Evolutionary conservation across 805 yeast genomes (phyloP).

Genomic region (Suhomyces vadensis): DNA sequence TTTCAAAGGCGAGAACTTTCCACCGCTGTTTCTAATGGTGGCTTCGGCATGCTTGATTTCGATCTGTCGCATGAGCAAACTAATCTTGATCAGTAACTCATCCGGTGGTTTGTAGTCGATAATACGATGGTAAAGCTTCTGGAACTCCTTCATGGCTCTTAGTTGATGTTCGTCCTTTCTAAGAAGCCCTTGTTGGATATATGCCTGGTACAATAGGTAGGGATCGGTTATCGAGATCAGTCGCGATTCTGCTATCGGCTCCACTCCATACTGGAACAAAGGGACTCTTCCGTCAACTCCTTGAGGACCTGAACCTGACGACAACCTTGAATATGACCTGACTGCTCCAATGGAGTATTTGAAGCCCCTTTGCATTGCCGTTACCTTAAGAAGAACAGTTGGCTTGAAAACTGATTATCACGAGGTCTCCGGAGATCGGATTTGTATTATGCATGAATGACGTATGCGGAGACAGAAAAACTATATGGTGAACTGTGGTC

Average conservation of each 20-base stretch:
- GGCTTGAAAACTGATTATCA: too few relatives aligned
- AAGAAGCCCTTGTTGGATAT: slow-evolving; percentile 52
- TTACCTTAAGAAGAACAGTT: slow-evolving; percentile 2
- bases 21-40: slow-evolving; percentile 13
- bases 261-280: slow-evolving; percentile 10
- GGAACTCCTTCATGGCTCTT: slow-evolving; percentile 64
- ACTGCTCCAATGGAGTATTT: too few relatives aligned
- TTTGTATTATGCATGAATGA: slow-evolving; percentile 2
- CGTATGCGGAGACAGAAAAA: slow-evolving; percentile 7
- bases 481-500: too few relatives aligned
- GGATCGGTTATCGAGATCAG: slow-evolving; percentile 65
- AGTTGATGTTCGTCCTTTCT: slow-evolving; percentile 58
- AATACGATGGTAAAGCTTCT: slow-evolving; percentile 56
- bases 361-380: too few relatives aligned
- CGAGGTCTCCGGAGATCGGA: background rate
- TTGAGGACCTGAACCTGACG: slow-evolving; percentile 29
- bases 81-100: slow-evolving; percentile 46
- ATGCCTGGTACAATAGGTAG: slow-evolving; percentile 52
- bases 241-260: background rate
- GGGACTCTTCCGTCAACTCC: slow-evolving; percentile 43
- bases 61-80: slow-evolving; percentile 35
- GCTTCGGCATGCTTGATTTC: slow-evolving; percentile 34
- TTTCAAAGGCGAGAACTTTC: slow-evolving; percentile 8
- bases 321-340: slow-evolving; percentile 1
- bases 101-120: slow-evolving; percentile 60